Conservation (phyloP, 176 grass and related monocot species). For the Carex littledalei region DNA sequence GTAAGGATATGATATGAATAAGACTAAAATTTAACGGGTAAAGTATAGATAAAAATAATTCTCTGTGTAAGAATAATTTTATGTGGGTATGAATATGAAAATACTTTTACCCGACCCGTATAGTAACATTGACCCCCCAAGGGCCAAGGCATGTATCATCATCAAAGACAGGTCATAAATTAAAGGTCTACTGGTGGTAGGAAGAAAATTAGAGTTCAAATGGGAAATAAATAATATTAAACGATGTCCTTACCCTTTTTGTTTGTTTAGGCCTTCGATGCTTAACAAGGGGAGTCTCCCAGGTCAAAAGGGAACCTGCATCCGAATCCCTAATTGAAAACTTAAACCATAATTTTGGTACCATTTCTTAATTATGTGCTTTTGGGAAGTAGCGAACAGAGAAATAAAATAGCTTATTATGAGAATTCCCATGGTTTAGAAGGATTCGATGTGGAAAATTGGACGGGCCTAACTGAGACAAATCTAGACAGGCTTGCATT, state of each 20-base stretch:
- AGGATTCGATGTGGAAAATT: conserved; percentile 55
- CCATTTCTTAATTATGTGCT: conserved; percentile 13
- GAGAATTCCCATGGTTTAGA: conserved; percentile 35
- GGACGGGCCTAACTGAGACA: conserved; percentile 34
- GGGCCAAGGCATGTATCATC: not conserved
- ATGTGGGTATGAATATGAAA: too few species aligned
- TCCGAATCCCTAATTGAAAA: conserved; percentile 26
- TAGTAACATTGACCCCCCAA: too few species aligned
- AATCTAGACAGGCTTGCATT: conserved; percentile 29
- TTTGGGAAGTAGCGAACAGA: conserved; percentile 34
- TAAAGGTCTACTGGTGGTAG: not conserved
- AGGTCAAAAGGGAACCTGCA: conserved; percentile 40
- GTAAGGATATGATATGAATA: too few species aligned
- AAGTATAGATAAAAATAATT: too few species aligned
- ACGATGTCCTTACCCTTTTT: not conserved
- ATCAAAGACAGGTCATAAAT: not conserved
- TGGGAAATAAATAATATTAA: not conserved
- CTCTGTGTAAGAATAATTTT: too few species aligned
- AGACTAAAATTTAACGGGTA: too few species aligned
- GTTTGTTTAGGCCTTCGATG: not conserved
- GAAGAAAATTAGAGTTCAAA: not conserved
- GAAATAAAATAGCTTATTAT: conserved; percentile 28
- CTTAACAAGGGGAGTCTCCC: conserved; percentile 26
- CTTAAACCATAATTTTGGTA: conserved; percentile 26
- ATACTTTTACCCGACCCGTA: too few species aligned